Evolutionary conservation across 169 alveolate species (phyloP).

Genomic region (Miamiensis avidus): DNA sequence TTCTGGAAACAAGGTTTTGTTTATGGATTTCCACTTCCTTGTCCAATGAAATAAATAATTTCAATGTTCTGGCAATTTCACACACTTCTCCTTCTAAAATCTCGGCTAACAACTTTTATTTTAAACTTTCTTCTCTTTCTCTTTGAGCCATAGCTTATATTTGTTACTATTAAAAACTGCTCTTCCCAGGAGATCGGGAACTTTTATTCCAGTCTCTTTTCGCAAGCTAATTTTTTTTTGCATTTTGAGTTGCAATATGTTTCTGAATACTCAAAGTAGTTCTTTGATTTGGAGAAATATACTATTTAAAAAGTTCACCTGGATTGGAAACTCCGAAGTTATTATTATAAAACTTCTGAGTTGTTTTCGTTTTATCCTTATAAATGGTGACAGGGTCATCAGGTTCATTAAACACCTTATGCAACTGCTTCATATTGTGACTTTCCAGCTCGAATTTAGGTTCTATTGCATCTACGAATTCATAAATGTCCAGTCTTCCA

Average conservation of each 20-base stretch:
- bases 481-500: slow-evolving; percentile 10
- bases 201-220: not conserved
- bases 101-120: not conserved
- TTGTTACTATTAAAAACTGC: not conserved
- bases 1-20: not conserved
- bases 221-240: not conserved
- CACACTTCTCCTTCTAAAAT: not conserved
- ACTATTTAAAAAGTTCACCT: not conserved
- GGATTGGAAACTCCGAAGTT: not conserved
- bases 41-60: slow-evolving; percentile 1
- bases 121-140: not conserved
- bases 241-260: not conserved
- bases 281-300: not conserved
- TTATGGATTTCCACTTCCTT: slow-evolving; percentile 15
- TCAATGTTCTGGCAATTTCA: not conserved
- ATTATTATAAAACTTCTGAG: not conserved
- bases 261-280: not conserved
- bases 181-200: not conserved
- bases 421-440: too few species aligned
- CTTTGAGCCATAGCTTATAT: not conserved
- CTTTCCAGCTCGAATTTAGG: not conserved
- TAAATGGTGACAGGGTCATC: not conserved
- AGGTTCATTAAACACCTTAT: too few species aligned
- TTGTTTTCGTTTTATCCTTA: not conserved
- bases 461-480: not conserved